These are phyloP conservation scores for Citrus cavaleriei DNA, from an alignment of 345 rosid species.

Conservation along the genomic window DNA sequence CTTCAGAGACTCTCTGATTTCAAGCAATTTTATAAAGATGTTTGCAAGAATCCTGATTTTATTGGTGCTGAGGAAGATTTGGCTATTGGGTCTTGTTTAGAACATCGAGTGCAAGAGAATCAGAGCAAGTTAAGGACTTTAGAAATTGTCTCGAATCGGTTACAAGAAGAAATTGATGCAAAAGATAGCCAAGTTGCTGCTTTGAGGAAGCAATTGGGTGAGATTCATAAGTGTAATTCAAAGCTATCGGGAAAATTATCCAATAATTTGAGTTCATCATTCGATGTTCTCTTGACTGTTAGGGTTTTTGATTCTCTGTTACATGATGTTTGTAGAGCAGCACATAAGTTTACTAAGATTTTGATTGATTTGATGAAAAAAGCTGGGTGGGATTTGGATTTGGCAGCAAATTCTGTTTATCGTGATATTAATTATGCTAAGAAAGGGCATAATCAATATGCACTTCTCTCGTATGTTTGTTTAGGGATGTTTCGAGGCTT, in stretches of 20 bases:
- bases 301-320: conserved; percentile 63
- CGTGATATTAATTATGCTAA: conserved; percentile 48
- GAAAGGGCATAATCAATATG: conserved; percentile 57
- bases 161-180: conserved; percentile 77
- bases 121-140: conserved; percentile 89
- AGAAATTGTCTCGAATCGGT: conserved; percentile 61
- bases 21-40: conserved; percentile 51
- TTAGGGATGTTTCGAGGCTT: conserved; percentile 80
- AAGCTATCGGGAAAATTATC: conserved; percentile 56
- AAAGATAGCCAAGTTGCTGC: conserved; percentile 55
- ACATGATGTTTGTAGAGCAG: conserved; percentile 60
- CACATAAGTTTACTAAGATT: conserved; percentile 61
- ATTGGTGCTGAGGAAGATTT: conserved; percentile 27
- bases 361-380: conserved; percentile 74
- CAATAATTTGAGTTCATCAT: conserved; percentile 37
- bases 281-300: conserved; percentile 57
- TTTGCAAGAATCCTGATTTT: conserved; percentile 43
- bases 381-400: conserved; percentile 90
- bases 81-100: conserved; percentile 68
- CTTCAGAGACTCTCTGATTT: conserved; percentile 69
- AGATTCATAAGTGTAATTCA: conserved; percentile 50
- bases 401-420: conserved; percentile 70
- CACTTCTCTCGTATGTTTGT: conserved; percentile 74
- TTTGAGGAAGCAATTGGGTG: conserved; percentile 60
- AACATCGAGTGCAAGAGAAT: conserved; percentile 87